A percentile compares a stretch with the other conserved stretches of the same genome.
Conservation (phyloP, 1,284 basidiomycete genomes). For the Leccinum fallax region DNA sequence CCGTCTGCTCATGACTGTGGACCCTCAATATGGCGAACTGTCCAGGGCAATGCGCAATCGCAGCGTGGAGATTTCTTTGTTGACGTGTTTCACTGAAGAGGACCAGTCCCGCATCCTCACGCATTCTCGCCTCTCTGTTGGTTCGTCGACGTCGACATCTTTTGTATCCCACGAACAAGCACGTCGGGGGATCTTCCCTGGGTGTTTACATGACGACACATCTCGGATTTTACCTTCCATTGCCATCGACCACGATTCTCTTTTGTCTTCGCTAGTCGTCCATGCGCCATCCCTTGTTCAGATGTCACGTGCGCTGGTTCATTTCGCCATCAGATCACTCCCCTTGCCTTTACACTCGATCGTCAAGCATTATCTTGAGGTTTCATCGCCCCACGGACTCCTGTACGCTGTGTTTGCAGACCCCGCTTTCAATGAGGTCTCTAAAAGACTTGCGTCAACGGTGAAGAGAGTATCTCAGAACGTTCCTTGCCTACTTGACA, state of each 20-base stretch:
- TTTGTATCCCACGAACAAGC: slow-evolving; percentile 29
- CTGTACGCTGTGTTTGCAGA: slow-evolving; percentile 28
- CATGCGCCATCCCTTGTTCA: slow-evolving; percentile 37
- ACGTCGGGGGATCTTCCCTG: slow-evolving; percentile 29
- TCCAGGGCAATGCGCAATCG: slow-evolving; percentile 99
- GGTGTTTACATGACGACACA: background rate
- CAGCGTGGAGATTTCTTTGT: slow-evolving; percentile 82
- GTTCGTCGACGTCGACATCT: slow-evolving; percentile 11
- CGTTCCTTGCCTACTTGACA: slow-evolving; percentile 8
- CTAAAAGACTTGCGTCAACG: slow-evolving; percentile 15
- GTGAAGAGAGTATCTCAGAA: slow-evolving; percentile 16
- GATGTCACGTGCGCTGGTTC: slow-evolving; percentile 35
- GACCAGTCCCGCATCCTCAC: slow-evolving; percentile 52
- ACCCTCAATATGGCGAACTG: slow-evolving; percentile 90
- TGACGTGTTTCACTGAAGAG: slow-evolving; percentile 41
- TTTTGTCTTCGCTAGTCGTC: slow-evolving; percentile 44
- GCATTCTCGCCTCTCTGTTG: slow-evolving; percentile 50
- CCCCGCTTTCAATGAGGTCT: slow-evolving; percentile 14
- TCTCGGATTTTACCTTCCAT: slow-evolving; percentile 30
- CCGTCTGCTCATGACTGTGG: slow-evolving; percentile 92
- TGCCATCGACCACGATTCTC: slow-evolving; percentile 51
- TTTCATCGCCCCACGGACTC: slow-evolving; percentile 16
- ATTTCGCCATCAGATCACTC: slow-evolving; percentile 46
- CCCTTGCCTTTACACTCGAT: slow-evolving; percentile 38
- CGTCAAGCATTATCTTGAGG: slow-evolving; percentile 38